Evolutionary conservation across 108 stramenopile genomes (phyloP).

Genomic region (Skeletonema tropicum): DNA sequence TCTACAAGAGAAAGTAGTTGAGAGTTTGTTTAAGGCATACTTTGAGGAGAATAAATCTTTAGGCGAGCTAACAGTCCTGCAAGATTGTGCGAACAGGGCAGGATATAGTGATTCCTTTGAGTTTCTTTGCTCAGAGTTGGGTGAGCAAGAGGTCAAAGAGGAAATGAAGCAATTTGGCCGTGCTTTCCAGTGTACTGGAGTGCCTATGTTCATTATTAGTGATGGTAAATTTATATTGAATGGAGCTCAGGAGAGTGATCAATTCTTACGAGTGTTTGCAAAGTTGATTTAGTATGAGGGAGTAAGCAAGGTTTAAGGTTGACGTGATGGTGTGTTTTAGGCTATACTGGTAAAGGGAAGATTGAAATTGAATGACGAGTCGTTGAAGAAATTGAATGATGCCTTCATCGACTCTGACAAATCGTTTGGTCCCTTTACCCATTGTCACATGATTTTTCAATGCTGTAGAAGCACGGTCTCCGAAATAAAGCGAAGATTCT

Average conservation of each 20-base stretch:
- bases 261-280: constrained; percentile 34
- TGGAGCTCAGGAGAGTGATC: constrained; percentile 40
- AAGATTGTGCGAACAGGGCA: constrained; percentile 33
- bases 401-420: background rate
- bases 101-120: constrained; percentile 20
- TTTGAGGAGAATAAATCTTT: constrained; percentile 50
- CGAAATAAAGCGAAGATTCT: too few species aligned
- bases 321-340: too few species aligned
- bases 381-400: background rate
- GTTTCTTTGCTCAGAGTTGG: constrained; percentile 24
- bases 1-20: constrained; percentile 48
- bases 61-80: constrained; percentile 32
- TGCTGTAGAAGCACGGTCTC: too few species aligned
- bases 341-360: background rate
- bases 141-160: constrained; percentile 24
- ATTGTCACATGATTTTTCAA: too few species aligned
- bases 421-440: background rate
- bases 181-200: constrained; percentile 42
- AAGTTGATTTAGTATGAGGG: background rate
- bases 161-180: constrained; percentile 44
- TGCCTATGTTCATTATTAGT: constrained; percentile 47
- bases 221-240: constrained; percentile 39
- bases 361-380: constrained; percentile 1
- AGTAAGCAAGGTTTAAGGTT: background rate
- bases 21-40: constrained; percentile 47